Conservation (phyloP, 768 basidiomycete genomes). For the Russula earlei region DNA sequence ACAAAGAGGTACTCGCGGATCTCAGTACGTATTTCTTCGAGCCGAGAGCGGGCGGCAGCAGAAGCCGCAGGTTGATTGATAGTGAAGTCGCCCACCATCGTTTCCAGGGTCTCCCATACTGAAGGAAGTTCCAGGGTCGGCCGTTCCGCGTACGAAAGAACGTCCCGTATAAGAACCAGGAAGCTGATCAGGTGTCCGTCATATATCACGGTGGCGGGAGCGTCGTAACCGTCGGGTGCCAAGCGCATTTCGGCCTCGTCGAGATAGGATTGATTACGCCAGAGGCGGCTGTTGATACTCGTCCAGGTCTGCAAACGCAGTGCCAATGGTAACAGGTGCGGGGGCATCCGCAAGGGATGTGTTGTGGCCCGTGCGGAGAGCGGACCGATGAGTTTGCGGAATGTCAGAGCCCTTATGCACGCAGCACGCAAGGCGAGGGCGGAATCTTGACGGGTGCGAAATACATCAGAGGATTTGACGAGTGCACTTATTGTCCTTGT, state of each 20-base stretch:
- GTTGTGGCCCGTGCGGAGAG: background rate
- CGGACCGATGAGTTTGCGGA: background rate
- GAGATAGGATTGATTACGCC: background rate
- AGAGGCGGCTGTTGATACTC: background rate
- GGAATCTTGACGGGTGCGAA: background rate
- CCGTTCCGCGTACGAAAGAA: background rate
- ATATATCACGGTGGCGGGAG: background rate
- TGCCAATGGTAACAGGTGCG: background rate
- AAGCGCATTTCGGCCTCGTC: background rate
- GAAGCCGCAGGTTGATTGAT: background rate
- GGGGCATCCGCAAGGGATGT: background rate
- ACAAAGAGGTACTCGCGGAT: background rate
- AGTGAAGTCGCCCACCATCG: background rate
- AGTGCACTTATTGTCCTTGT: background rate
- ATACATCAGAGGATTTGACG: background rate
- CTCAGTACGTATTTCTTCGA: constrained; percentile 1
- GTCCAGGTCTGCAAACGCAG: background rate
- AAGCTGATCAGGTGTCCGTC: constrained; percentile 1
- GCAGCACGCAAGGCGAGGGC: background rate
- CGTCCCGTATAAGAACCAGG: background rate
- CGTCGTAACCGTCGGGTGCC: background rate
- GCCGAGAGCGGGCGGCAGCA: background rate
- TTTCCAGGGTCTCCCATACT: constrained; percentile 2
- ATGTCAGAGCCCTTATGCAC: constrained; percentile 2
- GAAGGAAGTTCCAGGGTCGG: background rate